Conservation (phyloP, 2,329 filamentous ascomycete genomes). For the Cephalotrichum gorgonifer region DNA sequence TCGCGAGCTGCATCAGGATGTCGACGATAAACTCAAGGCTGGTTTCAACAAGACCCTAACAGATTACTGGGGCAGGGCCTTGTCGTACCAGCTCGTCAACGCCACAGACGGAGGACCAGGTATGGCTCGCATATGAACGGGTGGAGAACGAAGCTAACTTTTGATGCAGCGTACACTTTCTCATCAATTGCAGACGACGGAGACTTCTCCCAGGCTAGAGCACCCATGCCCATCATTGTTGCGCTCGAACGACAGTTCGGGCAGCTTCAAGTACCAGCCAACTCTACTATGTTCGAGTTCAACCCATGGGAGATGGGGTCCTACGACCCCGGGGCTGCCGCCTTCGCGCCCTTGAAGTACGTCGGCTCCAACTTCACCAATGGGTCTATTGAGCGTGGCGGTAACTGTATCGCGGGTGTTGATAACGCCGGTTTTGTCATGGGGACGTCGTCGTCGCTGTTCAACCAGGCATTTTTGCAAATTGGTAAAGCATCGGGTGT, state of each 20-base stretch:
- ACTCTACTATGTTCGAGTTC: conserved; percentile 68
- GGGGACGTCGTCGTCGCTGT: conserved; percentile 76
- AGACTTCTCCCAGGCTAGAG: conserved; percentile 51
- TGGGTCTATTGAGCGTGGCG: conserved; percentile 44
- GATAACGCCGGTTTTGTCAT: conserved; percentile 78
- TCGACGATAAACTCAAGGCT: conserved; percentile 50
- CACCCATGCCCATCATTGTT: conserved; percentile 65
- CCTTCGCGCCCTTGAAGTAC: conserved; percentile 60
- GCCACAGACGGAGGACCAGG: conserved; percentile 55
- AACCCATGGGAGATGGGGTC: conserved; percentile 73
- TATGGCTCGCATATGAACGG: neutral
- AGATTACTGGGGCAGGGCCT: conserved; percentile 70
- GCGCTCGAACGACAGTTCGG: conserved; percentile 57
- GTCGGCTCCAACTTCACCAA: conserved; percentile 62
- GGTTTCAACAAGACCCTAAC: conserved; percentile 57
- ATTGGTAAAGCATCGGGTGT: conserved; percentile 36
- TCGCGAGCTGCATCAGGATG: conserved; percentile 43
- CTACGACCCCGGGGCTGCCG: conserved; percentile 62
- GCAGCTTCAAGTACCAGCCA: conserved; percentile 51
- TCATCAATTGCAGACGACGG: conserved; percentile 49
- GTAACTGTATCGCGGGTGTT: conserved; percentile 63
- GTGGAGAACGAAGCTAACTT: too few relatives aligned
- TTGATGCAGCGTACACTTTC: conserved; percentile 55
- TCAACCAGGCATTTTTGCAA: conserved; percentile 66
- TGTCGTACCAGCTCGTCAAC: conserved; percentile 71